Percentiles rank a stretch among this genome's conserved stretches.
phyloP scores from a whole-genome alignment of 345 rosid genomes.

The Populus simonii region DNA sequence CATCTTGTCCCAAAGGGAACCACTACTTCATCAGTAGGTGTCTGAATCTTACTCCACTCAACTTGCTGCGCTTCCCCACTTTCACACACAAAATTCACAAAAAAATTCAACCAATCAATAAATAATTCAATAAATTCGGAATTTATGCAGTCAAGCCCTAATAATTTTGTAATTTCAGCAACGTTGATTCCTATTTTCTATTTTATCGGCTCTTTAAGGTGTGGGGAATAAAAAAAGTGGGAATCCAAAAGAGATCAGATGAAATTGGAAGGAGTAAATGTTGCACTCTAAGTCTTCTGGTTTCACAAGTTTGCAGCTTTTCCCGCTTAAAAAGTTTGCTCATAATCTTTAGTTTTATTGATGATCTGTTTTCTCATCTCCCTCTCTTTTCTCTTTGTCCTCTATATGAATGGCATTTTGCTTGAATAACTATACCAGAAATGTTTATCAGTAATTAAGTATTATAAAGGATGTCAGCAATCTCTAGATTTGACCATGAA shows the following conservation, averaged over 20 bases:
- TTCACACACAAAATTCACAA: background rate
- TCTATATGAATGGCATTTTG: background rate
- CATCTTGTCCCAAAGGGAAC: slow-evolving; percentile 82
- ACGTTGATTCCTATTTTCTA: too few species aligned
- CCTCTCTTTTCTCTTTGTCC: background rate
- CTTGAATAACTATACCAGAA: background rate
- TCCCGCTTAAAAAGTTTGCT: background rate
- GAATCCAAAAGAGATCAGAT: background rate
- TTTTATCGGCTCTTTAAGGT: too few species aligned
- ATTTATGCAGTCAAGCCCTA: too few species aligned
- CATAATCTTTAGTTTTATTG: background rate
- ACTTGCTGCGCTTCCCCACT: slow-evolving; percentile 59
- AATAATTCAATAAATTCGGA: background rate
- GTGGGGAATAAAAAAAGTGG: background rate
- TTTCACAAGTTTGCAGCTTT: background rate
- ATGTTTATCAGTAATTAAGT: background rate
- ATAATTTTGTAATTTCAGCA: too few species aligned
- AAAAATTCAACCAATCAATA: background rate
- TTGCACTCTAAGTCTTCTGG: background rate
- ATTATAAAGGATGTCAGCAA: background rate
- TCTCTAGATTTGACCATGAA: background rate
- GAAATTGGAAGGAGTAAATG: background rate
- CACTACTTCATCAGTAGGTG: slow-evolving; percentile 56
- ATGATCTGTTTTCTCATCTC: background rate
- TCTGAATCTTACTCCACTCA: slow-evolving; percentile 61